phyloP scores from a whole-genome alignment of 192 early-diverging fungal species.

The Coemansia asiatica region DNA sequence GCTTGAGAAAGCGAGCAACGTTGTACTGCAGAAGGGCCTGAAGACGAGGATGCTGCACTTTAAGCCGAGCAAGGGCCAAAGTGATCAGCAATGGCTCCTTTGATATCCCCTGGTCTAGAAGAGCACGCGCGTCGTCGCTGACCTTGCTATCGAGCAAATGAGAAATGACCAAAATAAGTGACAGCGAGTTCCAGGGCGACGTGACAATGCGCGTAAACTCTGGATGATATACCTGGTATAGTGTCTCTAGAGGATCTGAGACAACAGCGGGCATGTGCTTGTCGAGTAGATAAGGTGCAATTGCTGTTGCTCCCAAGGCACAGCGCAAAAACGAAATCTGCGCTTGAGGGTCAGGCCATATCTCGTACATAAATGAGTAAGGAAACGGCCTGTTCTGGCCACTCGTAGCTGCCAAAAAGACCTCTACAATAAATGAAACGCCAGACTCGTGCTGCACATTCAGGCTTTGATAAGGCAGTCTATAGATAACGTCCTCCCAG shows the following conservation, averaged over 20 bases:
- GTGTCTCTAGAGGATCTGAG: constrained; percentile 43
- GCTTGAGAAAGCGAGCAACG: constrained; percentile 48
- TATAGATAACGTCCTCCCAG: constrained; percentile 55
- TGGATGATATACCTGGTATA: constrained; percentile 47
- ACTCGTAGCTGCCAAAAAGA: constrained; percentile 34
- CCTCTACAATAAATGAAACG: constrained; percentile 40
- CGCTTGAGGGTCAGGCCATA: constrained; percentile 49
- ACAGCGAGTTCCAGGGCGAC: constrained; percentile 56
- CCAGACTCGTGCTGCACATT: constrained; percentile 37
- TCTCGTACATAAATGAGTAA: constrained; percentile 54
- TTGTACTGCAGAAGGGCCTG: constrained; percentile 54
- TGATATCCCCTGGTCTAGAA: constrained; percentile 43
- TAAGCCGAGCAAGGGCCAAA: constrained; percentile 49
- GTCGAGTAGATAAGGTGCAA: constrained; percentile 36
- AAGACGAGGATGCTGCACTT: constrained; percentile 55
- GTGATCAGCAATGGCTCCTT: constrained; percentile 53
- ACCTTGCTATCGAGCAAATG: constrained; percentile 51
- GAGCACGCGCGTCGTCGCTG: constrained; percentile 42
- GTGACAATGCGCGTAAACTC: constrained; percentile 45
- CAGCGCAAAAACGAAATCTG: constrained; percentile 46
- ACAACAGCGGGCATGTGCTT: constrained; percentile 50
- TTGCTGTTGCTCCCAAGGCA: constrained; percentile 22
- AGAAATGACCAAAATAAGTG: constrained; percentile 49
- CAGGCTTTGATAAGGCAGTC: constrained; percentile 35
- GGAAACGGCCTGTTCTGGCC: constrained; percentile 48